Evolutionary conservation across 2,329 filamentous ascomycete species (phyloP), one percentile per base, ranked within the genome.

Genomic region (Cercospora janseana): DNA sequence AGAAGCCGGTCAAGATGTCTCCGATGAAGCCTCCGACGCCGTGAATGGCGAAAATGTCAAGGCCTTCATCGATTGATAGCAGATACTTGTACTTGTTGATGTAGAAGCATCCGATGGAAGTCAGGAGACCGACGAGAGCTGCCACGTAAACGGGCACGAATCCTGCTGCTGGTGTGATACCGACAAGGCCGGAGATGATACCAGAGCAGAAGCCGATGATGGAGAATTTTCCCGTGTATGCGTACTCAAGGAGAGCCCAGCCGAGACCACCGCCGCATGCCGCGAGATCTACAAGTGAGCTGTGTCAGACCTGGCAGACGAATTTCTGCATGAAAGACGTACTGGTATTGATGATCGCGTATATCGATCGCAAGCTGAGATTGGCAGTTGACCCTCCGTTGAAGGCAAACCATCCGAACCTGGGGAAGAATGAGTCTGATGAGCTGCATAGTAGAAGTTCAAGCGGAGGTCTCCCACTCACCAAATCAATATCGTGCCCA

Each of bases 401-500:
- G 65, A 81, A 81, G 1, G 77, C 79, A 52, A 79, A 76, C 78
- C 78, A 81, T 7, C 78, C 81, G 52, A 84, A 82, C 37, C 37
- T 41, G 16, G 18, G n/a, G n/a, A n/a, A 41, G 8, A 6, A 24
- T 41, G 6, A 4, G 37, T 6, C 8, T 15, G 29, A 15, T 32
- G 5, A 32, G 29, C 29, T 10, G 7, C n/a, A 32, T 2, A 13
- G 29, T 32, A n/a, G 37, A 40, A 21, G 35, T 1, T 2, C 2
- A 6, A 9, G 12, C 9, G 6, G 32, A 4, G 3, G 2, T 2
- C 20, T 21, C 12, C 2, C 1, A 26, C 15, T 13, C 12, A 41
- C 81, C 81, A 85, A 52, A 85, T 83, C 29, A 85, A 70, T 1
- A 82, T 72, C 0, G 81, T 85, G 2, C 81, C 82, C 2, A 85